These are phyloP conservation scores for Epithele typhae DNA, from an alignment of 768 basidiomycete species.

Conservation along the genomic window DNA sequence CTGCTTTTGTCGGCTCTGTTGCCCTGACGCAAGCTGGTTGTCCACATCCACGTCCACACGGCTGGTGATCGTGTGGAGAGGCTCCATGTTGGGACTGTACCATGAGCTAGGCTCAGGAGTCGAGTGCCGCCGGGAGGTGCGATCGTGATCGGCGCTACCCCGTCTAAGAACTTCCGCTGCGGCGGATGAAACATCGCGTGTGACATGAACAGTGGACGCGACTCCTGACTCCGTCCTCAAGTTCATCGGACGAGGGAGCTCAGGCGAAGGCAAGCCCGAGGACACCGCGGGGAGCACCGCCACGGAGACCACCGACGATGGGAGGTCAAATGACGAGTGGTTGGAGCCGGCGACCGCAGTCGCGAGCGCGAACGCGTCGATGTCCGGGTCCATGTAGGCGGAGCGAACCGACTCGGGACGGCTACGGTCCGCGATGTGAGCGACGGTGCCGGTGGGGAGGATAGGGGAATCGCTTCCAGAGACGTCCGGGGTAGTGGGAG, in stretches of 20 bases:
- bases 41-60: slow-evolving; percentile 15
- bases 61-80: slow-evolving; percentile 7
- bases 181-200: too few species aligned
- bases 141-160: too few species aligned
- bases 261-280: background rate
- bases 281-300: background rate
- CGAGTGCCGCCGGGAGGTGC: slow-evolving; percentile 6
- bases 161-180: too few species aligned
- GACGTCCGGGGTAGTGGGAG: background rate
- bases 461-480: slow-evolving; percentile 20
- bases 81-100: background rate
- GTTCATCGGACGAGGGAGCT: background rate
- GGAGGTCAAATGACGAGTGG: slow-evolving; percentile 14
- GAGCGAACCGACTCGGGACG: background rate
- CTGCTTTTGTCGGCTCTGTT: slow-evolving; percentile 1
- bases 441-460: slow-evolving; percentile 13
- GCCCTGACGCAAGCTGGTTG: background rate
- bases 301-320: slow-evolving; percentile 17
- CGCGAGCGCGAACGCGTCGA: slow-evolving; percentile 24
- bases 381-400: slow-evolving; percentile 1
- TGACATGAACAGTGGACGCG: too few species aligned
- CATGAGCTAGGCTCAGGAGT: slow-evolving; percentile 4
- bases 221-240: background rate
- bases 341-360: slow-evolving; percentile 10
- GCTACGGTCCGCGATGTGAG: background rate